These are phyloP conservation scores for Polygonum aviculare DNA, from an alignment of 148 eudicot species.

Conservation along the genomic window DNA sequence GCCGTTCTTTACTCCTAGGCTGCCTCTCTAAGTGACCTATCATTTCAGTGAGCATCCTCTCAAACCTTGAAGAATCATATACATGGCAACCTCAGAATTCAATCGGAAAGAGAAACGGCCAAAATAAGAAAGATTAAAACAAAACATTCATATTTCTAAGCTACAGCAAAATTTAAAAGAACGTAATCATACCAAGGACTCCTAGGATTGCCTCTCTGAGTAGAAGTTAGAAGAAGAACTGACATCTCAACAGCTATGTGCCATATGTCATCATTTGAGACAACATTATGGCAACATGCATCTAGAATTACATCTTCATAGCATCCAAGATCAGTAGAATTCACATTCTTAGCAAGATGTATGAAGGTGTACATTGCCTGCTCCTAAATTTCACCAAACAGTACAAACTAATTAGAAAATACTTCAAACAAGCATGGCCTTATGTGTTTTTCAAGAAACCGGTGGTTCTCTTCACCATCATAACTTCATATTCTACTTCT, in stretches of 20 bases:
- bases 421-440: background rate
- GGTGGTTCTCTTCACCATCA: background rate
- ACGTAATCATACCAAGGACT: conserved; percentile 64
- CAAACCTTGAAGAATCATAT: conserved; percentile 45
- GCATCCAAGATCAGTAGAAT: conserved; percentile 57
- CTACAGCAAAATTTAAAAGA: background rate
- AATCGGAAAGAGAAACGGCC: background rate
- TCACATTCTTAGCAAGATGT: conserved; percentile 57
- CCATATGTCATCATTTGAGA: conserved; percentile 88
- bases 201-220: conserved; percentile 73
- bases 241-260: conserved; percentile 87
- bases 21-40: conserved; percentile 89
- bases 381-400: conserved; percentile 37
- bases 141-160: conserved; percentile 1
- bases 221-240: conserved; percentile 48
- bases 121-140: background rate
- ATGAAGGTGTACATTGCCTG: conserved; percentile 91
- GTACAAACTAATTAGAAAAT: background rate
- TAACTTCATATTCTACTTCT: background rate
- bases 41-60: conserved; percentile 87
- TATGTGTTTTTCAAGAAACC: no score
- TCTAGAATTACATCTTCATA: conserved; percentile 88
- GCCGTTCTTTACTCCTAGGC: conserved; percentile 76
- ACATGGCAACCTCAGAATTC: background rate
- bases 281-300: conserved; percentile 86